These are phyloP conservation scores for Gossypium laxum DNA, from an alignment of 441 rosid genomes.

Conservation along the genomic window DNA sequence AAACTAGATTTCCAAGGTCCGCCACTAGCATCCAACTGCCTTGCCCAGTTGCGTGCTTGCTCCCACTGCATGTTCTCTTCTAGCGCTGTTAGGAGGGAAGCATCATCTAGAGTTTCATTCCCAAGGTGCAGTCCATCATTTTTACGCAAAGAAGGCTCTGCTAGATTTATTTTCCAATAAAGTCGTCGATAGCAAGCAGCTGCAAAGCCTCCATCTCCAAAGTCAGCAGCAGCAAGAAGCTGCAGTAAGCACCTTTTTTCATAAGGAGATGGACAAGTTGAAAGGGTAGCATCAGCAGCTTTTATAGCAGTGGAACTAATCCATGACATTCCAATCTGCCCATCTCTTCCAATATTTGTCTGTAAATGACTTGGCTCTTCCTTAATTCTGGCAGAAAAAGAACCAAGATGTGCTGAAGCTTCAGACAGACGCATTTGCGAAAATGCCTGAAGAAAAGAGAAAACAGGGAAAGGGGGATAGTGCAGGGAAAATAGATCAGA, in stretches of 20 bases:
- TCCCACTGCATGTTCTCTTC: constrained; percentile 90
- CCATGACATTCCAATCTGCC: constrained; percentile 63
- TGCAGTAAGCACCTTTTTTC: constrained; percentile 89
- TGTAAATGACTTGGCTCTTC: constrained; percentile 54
- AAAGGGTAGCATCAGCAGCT: constrained; percentile 88
- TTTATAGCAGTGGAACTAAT: constrained; percentile 74
- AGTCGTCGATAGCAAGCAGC: constrained; percentile 66
- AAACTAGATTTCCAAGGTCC: constrained; percentile 78
- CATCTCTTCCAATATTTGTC: constrained; percentile 56
- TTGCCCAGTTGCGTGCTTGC: constrained; percentile 97
- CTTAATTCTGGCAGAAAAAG: constrained; percentile 79
- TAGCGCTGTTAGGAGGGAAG: constrained; percentile 72
- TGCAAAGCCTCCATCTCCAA: constrained; percentile 84
- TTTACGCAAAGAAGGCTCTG: constrained; percentile 77
- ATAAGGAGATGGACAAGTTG: constrained; percentile 91
- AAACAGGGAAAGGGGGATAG: not conserved
- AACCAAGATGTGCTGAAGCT: constrained; percentile 95
- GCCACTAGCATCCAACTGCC: constrained; percentile 82
- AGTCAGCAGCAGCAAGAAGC: constrained; percentile 85
- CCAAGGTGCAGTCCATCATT: constrained; percentile 67
- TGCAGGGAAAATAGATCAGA: constrained; percentile 14
- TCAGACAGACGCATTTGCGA: constrained; percentile 95
- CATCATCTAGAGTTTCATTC: constrained; percentile 77
- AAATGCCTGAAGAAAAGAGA: constrained; percentile 58
- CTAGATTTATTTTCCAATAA: constrained; percentile 91